Evolutionary conservation across 345 rosid species (phyloP), one percentile per base, ranked within the genome.

Genomic region (Crucihimalaya himalaica): DNA sequence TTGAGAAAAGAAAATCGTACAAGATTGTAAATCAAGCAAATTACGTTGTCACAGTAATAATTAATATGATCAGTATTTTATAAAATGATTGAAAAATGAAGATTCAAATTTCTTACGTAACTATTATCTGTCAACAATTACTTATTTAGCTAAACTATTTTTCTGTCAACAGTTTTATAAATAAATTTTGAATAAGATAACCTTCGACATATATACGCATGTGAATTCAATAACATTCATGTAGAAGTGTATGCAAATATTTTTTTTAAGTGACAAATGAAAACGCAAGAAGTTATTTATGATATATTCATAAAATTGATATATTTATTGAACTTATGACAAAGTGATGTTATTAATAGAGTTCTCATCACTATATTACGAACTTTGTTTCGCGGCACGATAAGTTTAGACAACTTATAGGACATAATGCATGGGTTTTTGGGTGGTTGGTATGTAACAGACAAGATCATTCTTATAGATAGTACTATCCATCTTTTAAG

Each of bases 381-480:
- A 50, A 13, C 25, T 34, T 50, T 28, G 58, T 20, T 50, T 48
- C 28, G 12, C n/a, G 27, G 5, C 61, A 28, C 29, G 23, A 62
- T 25, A 60, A 21, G 12, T 20, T 34, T 39, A 53, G 21, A 13
- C 47, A 70, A 1, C n/a, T 21, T 12, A 15, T 23, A 34, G 59
- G 29, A 0, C 42, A 28, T 39, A 42, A 60, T 39, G 63, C 73
- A 67, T 43, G 47, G 18, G 18, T 16, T 54, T 68, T 61, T 43
- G 59, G 74, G 79, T 75, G 73, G 79, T 51, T 75, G 68, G 56
- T 31, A 40, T 68, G 79, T 59, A 60, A 68, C 64, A 45, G 79
- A 69, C 74, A 69, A 9, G 12, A 70, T 69, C 65, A 63, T 62
- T 62, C 74, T 76, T 42, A 54, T 25, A 39, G 64, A 53, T 69